These are phyloP conservation scores for Aureobasidium lini DNA, from an alignment of 2,329 filamentous ascomycete species.

Conservation along the genomic window DNA sequence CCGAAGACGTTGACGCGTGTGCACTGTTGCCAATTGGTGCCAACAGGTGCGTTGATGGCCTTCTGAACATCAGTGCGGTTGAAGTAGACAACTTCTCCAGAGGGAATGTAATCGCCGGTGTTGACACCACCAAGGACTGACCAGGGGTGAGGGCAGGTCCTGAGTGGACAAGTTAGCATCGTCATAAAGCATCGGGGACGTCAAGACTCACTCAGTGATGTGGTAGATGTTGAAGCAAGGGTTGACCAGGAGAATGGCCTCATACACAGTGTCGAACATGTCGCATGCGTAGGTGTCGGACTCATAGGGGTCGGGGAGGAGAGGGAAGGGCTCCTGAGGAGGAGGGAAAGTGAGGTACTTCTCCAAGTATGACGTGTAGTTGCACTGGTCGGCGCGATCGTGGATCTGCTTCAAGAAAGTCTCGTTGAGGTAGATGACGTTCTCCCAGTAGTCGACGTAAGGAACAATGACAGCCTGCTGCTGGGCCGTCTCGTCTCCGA, in stretches of 20 bases:
- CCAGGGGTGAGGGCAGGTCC: slow-evolving; percentile 14
- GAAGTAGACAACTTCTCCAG: slow-evolving; percentile 23
- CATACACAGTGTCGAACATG: slow-evolving; percentile 25
- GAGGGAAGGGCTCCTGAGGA: slow-evolving; percentile 16
- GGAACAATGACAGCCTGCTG: slow-evolving; percentile 15
- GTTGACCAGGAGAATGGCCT: slow-evolving; percentile 25
- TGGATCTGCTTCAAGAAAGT: slow-evolving; percentile 14
- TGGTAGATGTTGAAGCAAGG: slow-evolving; percentile 30
- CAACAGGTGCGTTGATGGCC: slow-evolving; percentile 30
- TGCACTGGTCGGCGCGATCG: slow-evolving; percentile 37
- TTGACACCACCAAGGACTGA: slow-evolving; percentile 18
- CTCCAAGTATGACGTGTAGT: slow-evolving; percentile 32
- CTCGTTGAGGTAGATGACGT: slow-evolving; percentile 16
- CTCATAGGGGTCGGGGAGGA: slow-evolving; percentile 27
- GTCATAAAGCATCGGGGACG: not conserved
- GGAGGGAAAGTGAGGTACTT: slow-evolving; percentile 39
- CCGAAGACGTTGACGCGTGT: slow-evolving; percentile 20
- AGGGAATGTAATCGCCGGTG: slow-evolving; percentile 14
- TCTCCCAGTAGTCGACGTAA: slow-evolving; percentile 14
- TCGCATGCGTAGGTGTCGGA: slow-evolving; percentile 21
- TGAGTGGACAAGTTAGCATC: not conserved
- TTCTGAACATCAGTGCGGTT: slow-evolving; percentile 32
- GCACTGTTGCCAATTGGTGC: slow-evolving; percentile 19
- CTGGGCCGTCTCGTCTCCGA: slow-evolving; percentile 29
- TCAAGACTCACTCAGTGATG: slow-evolving; percentile 18